These are phyloP conservation scores for Abrus pulchellus DNA, from an alignment of 306 rosid genomes.

Conservation along the genomic window DNA sequence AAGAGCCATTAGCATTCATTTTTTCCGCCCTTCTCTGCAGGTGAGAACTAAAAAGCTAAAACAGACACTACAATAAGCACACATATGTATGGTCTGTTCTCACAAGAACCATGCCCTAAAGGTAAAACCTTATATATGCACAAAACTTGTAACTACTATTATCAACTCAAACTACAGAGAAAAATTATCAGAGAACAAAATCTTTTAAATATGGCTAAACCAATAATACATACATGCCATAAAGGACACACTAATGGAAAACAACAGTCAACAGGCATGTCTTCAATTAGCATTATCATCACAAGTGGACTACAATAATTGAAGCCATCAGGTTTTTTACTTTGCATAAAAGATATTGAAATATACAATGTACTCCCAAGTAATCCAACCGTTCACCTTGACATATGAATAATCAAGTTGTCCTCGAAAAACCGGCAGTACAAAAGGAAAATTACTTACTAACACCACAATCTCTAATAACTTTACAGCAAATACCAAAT, in stretches of 20 bases:
- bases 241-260: constrained; percentile 10
- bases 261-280: not conserved
- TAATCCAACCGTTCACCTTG: constrained; percentile 2
- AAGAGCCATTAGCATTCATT: not conserved
- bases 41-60: constrained; percentile 12
- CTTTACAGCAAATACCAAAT: constrained; percentile 19
- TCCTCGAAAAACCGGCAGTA: constrained; percentile 12
- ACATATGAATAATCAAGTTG: constrained; percentile 5
- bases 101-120: constrained; percentile 17
- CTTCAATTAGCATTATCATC: constrained; percentile 20
- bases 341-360: constrained; percentile 15
- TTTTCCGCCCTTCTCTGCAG: not conserved
- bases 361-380: constrained; percentile 23
- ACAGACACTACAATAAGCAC: not conserved
- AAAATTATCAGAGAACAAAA: constrained; percentile 5
- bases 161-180: constrained; percentile 11
- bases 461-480: constrained; percentile 4
- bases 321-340: constrained; percentile 8
- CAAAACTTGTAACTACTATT: not conserved
- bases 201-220: constrained; percentile 15
- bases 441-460: constrained; percentile 32
- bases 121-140: not conserved
- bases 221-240: constrained; percentile 15
- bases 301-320: constrained; percentile 10
- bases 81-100: not conserved